Evolutionary conservation across 192 early-diverging fungal species (phyloP), one percentile per base, ranked within the genome.

Genomic region (Coemansia sp.): DNA sequence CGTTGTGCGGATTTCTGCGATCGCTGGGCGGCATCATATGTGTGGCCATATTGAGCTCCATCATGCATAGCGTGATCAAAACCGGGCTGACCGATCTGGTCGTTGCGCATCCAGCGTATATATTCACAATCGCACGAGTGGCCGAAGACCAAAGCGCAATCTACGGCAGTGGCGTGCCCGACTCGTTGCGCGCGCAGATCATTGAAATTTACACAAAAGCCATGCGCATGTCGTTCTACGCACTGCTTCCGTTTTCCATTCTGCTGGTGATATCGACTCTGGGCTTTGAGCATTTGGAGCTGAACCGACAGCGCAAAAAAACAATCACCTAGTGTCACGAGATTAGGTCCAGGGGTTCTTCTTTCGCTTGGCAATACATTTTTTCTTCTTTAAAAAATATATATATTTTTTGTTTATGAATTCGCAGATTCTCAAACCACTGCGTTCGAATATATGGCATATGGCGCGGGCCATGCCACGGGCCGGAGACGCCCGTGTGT

Each of bases 1-100:
- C 90, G 5, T 62, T 91, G 40, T 83, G 83, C 25, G 84, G 84
- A 11, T 93, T 91, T 60, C 71, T 87, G 53, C 48, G 74, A 3
- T 75, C 80, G 23, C 56, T 82, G 2, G 80, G 74, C 10, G 80
- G 57, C 22, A 77, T 82, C 50, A 36, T 82, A 15, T 68, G 78
- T 23, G 69, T 81, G 21, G 69, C 73, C 4, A 72, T 81, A 10
- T 28, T 75, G 34, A 81, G 73, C 69, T 81, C 78, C 5, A 55
- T 81, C 47, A 72, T 75, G 63, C 73, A 75, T 44, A 75, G 70
- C 54, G 64, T 69, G 1, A 65, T 75, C 46, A 53, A 51, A 1
- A 44, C 65, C 42, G 69, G 58, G 65, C 77, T 77, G 66, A 85
- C 54, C n/a, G 60, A 42, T 55, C 64, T 82, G 26, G 84, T 74